Percentiles rank a stretch among this genome's conserved stretches.
Evolutionary conservation across 345 rosid genomes (phyloP).

Genomic region (Arabidopsis thaliana): TAIR10.1 NC_003071.7:19276501-19277000

Average conservation of each 20-base stretch:
- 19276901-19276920: background rate
- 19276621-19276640: background rate
- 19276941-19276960: conserved; percentile 49
- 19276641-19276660: conserved; percentile 77
- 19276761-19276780: conserved; percentile 88
- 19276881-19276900: background rate
- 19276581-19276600: conserved; percentile 1
- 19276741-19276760: conserved; percentile 84
- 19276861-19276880: conserved; percentile 6
- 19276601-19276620: background rate
- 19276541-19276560: conserved; percentile 95
- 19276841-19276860: background rate
- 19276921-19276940: conserved; percentile 50
- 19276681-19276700: conserved; percentile 91
- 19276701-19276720: conserved; percentile 93
- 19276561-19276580: conserved; percentile 50
- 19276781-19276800: conserved; percentile 88
- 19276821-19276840: conserved; percentile 60
- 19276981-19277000: conserved; percentile 53
- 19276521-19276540: conserved; percentile 81
- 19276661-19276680: conserved; percentile 85
- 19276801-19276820: conserved; percentile 87
- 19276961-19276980: conserved; percentile 58
- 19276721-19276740: conserved; percentile 86
- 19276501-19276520: conserved; percentile 92